Evolutionary conservation across 225 moss, liverwort and hornwort genomes (phyloP), one percentile per base, ranked within the genome.

Genomic region (Antitrichia curtipendula): DNA sequence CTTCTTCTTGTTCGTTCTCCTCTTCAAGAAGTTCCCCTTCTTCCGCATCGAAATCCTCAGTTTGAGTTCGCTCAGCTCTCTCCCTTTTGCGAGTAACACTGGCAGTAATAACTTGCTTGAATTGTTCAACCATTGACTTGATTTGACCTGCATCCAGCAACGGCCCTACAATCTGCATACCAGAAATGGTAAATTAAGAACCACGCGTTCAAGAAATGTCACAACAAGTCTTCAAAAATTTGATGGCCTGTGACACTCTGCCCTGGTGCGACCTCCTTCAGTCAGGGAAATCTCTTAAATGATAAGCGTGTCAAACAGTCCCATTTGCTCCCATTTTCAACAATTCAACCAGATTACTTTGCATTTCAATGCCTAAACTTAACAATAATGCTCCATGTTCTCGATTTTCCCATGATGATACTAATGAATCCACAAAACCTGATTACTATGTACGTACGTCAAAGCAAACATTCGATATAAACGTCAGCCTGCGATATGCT

Each of bases 1-100:
- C 99, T 81, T 97, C 97, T 91, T 99, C 99, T 92, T 99, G 99
- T 78, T 97, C 97, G 77, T 99, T 99, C 86, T 99, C 99, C 88
- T 96, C 95, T 92, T 97, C 96, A 73, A 99, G 95, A 66, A 99
- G 93, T 91, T 97, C 99, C 36, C 97, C 97, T 95, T 99, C 99
- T 82, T 99, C 99, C 17, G 95, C 99, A 92, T 99, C 99, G 81
- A 99, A 99, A 83, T 97, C 99, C 82, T 99, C 99, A 45, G 95
- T 97, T 90, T 95, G 95, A 23, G 93, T 95, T 83, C 97, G 91
- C 88, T 99, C 99, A 71, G 96, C 97, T 75, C 97, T 94, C 91
- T 97, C 97, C 81, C 94, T 96, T 80, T 99, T 99, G 79, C 99
- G 94, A 73, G 96, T 92, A 86, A 92, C 94, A 87, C 97, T 99